Evolutionary conservation across 306 rosid species (phyloP).

Genomic region (Biancaea sappan): DNA sequence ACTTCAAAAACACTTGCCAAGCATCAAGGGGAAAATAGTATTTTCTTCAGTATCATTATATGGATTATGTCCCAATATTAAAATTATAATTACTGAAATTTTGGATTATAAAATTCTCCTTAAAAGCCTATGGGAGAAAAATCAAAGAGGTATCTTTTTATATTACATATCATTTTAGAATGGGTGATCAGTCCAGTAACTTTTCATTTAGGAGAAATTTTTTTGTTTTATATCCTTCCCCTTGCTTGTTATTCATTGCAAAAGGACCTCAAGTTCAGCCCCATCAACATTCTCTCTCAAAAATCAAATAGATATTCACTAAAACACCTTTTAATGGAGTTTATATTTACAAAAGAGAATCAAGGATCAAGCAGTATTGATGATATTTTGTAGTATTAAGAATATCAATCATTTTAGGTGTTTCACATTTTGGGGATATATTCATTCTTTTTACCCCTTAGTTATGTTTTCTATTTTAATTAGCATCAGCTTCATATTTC

Average conservation of each 20-base stretch:
- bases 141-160: too few species aligned
- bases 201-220: background rate
- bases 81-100: background rate
- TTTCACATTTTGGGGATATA: background rate
- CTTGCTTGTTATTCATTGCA: background rate
- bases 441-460: background rate
- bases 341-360: background rate
- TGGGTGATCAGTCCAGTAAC: background rate
- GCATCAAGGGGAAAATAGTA: background rate
- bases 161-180: slow-evolving; percentile 1
- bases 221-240: too few species aligned
- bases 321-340: background rate
- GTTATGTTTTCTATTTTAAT: background rate
- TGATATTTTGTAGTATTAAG: background rate
- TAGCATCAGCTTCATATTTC: background rate
- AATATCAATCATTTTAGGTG: background rate
- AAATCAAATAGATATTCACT: background rate
- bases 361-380: background rate
- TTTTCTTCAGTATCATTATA: background rate
- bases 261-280: background rate
- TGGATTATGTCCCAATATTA: background rate
- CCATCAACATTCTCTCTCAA: slow-evolving; percentile 2
- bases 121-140: too few species aligned
- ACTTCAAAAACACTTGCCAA: background rate
- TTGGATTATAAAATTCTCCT: slow-evolving; percentile 22